Evolutionary conservation across 2,329 filamentous ascomycete genomes (phyloP), one percentile per base, ranked within the genome.

Genomic region (Ustilaginoidea virens): DNA sequence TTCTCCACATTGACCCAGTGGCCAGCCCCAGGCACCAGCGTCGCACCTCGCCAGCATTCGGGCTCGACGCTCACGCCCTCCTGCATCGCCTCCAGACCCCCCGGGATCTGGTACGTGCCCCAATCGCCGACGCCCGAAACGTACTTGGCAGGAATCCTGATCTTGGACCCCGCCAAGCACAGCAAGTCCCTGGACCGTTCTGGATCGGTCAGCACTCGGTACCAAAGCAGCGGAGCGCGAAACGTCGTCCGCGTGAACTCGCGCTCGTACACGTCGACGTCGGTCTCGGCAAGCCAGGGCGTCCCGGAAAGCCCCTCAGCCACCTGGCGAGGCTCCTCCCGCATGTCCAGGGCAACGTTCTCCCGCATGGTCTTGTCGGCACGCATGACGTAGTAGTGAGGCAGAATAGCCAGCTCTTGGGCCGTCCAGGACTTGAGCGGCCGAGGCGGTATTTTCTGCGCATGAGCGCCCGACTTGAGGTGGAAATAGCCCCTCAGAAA

Each of bases 1-100:
- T 69, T 58, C 45, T 80, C 74, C 47, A 79, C 71, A 43, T 76
- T 73, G 20, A 75, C 64, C 75, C 75, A 80, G 52, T 80, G 76
- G 0, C 75, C 75, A 4, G 72, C 73, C 1, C 61, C 61, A 11
- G 73, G 61, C 9, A 80, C 52, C 12, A 73, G 50, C 28, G 44
- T 61, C 19, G 55, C 47, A 1, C 67, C 66, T 28, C 56, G 55
- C 42, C 70, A 76, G 33, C 63, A 58, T 5, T 53, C 54, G 47
- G 72, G 66, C 17, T 58, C 34, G 9, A 54, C 46, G 13, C 45
- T 60, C 7, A 31, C 12, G 10, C 28, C 24, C n/a, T 31, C 15
- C 21, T 28, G 24, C 24, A 30, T 28, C 5, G 28, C 25, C 42
- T 79, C 69, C 4, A 80, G 44, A 1, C 63, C 71, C 1, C 71